phyloP scores from a whole-genome alignment of 2,329 filamentous ascomycete genomes.

The Trichoderma citrinoviride region DNA sequence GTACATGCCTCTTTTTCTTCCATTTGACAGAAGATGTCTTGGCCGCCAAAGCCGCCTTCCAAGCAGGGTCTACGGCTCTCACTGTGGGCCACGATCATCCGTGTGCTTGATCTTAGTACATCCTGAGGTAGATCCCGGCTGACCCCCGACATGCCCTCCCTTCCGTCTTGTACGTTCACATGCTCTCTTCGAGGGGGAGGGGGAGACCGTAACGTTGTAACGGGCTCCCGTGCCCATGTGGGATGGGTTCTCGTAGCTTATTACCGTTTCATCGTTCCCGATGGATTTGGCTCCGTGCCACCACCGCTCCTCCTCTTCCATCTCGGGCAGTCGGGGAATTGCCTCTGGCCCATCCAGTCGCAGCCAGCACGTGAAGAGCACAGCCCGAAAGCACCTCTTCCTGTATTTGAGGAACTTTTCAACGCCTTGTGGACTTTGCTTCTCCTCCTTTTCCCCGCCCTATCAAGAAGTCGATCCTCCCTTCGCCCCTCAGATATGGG shows the following conservation, averaged over 20 bases:
- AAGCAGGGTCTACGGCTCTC: conserved; percentile 7
- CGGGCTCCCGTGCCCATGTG: background rate
- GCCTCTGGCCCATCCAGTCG: background rate
- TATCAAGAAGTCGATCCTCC: background rate
- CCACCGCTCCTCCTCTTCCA: background rate
- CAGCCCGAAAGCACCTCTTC: background rate
- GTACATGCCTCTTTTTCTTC: background rate
- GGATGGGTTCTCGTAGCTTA: background rate
- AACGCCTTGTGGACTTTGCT: background rate
- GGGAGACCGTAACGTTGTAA: conserved; percentile 15
- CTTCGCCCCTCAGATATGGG: too few relatives aligned
- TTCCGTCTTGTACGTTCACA: background rate
- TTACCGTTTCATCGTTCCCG: background rate
- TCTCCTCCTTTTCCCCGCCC: background rate
- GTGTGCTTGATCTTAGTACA: too few relatives aligned
- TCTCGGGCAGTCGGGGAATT: background rate
- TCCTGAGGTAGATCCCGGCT: too few relatives aligned
- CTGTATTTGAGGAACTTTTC: background rate
- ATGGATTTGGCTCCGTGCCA: background rate
- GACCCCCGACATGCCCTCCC: background rate
- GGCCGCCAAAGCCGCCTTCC: conserved; percentile 15
- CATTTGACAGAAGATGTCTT: background rate
- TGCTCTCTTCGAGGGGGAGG: too few relatives aligned
- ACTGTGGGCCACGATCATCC: conserved; percentile 3
- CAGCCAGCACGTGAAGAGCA: conserved; percentile 4